These are phyloP conservation scores for Vigna hirtella DNA, from an alignment of 306 rosid species.

Conservation along the genomic window DNA sequence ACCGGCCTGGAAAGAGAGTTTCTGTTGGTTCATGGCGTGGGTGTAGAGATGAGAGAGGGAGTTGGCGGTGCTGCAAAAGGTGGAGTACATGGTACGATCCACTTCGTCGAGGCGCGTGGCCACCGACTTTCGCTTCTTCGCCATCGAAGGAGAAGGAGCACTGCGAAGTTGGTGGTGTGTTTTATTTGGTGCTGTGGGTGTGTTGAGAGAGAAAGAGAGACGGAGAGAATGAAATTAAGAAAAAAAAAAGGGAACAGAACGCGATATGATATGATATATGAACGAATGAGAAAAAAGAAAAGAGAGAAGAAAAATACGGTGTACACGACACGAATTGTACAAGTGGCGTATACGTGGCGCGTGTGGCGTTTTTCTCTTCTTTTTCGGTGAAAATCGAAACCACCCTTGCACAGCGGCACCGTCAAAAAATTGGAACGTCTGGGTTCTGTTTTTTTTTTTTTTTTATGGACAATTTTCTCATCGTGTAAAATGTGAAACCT, in stretches of 20 bases:
- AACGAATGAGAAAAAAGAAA: not conserved
- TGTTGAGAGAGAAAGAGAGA: not conserved
- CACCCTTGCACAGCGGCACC: not conserved
- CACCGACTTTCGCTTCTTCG: conserved; percentile 62
- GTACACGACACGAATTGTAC: conserved; percentile 24
- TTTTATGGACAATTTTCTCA: not conserved
- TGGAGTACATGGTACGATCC: conserved; percentile 92
- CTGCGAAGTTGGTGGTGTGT: conserved; percentile 17
- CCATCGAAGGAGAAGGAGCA: conserved; percentile 34
- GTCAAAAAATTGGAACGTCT: not conserved
- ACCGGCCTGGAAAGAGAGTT: conserved; percentile 93
- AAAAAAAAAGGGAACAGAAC: not conserved
- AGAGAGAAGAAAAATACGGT: not conserved
- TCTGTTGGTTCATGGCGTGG: conserved; percentile 88
- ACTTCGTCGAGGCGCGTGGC: conserved; percentile 94
- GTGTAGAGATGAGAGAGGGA: conserved; percentile 94
- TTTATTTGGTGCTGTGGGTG: conserved; percentile 7
- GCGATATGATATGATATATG: not conserved
- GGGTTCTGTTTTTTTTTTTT: not conserved
- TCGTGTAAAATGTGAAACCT: not conserved
- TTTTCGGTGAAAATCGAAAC: not conserved
- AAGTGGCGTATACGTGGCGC: conserved; percentile 48
- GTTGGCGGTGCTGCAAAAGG: conserved; percentile 94
- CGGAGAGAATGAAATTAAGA: too few relatives aligned
- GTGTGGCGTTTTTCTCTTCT: conserved; percentile 9